phyloP scores from a whole-genome alignment of 768 basidiomycete species.

The Pholiota molesta region DNA sequence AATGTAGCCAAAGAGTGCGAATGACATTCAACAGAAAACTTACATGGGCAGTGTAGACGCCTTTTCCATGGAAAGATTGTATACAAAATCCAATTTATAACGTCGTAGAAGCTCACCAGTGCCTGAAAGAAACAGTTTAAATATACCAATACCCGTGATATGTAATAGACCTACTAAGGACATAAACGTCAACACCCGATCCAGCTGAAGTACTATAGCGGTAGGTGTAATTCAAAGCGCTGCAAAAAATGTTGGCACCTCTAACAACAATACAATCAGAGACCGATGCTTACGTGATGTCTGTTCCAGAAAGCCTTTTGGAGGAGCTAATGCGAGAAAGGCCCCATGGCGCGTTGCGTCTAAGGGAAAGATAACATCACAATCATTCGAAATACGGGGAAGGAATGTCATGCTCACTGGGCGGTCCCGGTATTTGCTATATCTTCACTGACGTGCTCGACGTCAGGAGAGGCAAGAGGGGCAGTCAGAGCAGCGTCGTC shows the following conservation, averaged over 20 bases:
- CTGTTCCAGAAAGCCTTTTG: conserved; percentile 15
- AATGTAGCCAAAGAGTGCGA: neutral
- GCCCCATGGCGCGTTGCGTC: conserved; percentile 29
- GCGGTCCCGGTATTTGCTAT: no score
- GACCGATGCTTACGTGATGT: conserved; percentile 6
- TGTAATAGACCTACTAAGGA: conserved; percentile 33
- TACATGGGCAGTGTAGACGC: conserved; percentile 24
- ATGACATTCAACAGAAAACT: neutral
- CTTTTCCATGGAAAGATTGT: conserved; percentile 8
- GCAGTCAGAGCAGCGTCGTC: conserved; percentile 25
- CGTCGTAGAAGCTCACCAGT: neutral
- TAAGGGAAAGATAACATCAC: neutral
- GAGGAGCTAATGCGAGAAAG: conserved; percentile 24
- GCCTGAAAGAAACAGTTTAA: neutral
- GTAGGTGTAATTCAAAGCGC: conserved; percentile 27
- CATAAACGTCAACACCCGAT: conserved; percentile 42
- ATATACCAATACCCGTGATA: neutral
- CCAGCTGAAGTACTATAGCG: conserved; percentile 35
- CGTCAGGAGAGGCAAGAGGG: no score
- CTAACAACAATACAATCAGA: neutral
- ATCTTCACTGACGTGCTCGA: no score
- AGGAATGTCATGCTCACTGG: neutral
- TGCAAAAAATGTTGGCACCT: conserved; percentile 4
- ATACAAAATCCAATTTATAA: neutral
- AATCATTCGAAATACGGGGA: no score